A percentile compares a stretch with the other conserved stretches of the same genome.
phyloP scores from a whole-genome alignment of 2,329 filamentous ascomycete genomes.

The Verticillium klebahnii region DNA sequence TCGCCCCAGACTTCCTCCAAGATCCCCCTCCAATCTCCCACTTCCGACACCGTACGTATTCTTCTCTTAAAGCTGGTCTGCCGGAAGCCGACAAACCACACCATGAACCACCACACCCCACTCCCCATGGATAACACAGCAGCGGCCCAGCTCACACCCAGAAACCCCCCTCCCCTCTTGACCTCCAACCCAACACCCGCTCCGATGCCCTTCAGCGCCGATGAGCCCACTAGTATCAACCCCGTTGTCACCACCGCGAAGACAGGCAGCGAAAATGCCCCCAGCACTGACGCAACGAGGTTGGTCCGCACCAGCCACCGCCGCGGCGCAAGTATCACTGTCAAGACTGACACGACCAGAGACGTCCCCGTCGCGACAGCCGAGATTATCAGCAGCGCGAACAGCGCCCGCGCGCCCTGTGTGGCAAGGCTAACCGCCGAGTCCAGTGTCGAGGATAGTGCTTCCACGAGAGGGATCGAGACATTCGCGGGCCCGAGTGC shows the following conservation, averaged over 20 bases:
- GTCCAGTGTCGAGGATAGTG: conserved; percentile 10
- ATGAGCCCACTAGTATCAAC: conserved; percentile 9
- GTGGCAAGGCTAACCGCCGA: conserved; percentile 11
- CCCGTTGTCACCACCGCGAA: conserved; percentile 12
- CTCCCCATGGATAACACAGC: conserved; percentile 9
- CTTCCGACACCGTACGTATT: conserved; percentile 10
- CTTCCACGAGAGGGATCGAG: conserved; percentile 14
- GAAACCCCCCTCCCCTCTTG: conserved; percentile 8
- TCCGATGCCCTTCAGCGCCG: conserved; percentile 4
- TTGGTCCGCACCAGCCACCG: conserved; percentile 10
- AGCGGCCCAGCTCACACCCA: conserved; percentile 15
- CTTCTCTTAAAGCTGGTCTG: conserved; percentile 14
- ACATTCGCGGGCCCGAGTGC: conserved; percentile 15
- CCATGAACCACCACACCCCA: conserved; percentile 14
- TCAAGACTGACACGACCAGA: conserved; percentile 12
- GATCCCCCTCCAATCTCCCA: conserved; percentile 18
- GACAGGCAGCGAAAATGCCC: conserved; percentile 2
- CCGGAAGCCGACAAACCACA: conserved; percentile 20
- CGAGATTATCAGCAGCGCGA: conserved; percentile 14
- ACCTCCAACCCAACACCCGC: conserved; percentile 11
- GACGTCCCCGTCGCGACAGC: conserved; percentile 8
- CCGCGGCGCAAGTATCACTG: conserved; percentile 9
- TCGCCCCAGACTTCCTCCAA: conserved; percentile 15
- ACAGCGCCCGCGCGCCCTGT: conserved; percentile 11
- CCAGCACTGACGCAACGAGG: conserved; percentile 9